phyloP scores from a whole-genome alignment of 192 early-diverging fungal species.

The Backusella tuberculispora region DNA sequence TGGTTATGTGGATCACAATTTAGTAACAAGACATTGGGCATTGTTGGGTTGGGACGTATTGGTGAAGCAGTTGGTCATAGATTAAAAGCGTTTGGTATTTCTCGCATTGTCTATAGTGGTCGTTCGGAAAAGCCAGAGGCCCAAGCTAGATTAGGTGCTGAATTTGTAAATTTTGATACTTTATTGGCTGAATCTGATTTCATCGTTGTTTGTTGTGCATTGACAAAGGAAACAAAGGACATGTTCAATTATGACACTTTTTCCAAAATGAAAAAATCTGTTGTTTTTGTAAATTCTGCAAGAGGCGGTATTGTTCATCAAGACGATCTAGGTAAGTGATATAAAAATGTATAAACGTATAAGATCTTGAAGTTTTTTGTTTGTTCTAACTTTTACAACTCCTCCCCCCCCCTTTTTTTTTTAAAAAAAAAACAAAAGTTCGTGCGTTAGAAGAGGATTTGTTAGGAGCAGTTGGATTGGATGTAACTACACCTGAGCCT shows the following conservation, averaged over 20 bases:
- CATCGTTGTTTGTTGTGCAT: conserved; percentile 73
- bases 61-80: conserved; percentile 75
- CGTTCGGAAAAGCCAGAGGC: conserved; percentile 54
- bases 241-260: conserved; percentile 74
- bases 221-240: conserved; percentile 70
- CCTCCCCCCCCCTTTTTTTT: no score
- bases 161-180: conserved; percentile 54
- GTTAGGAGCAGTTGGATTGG: conserved; percentile 76
- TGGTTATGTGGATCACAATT: conserved; percentile 79
- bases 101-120: conserved; percentile 65
- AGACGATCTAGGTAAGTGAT: conserved; percentile 45
- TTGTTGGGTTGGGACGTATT: conserved; percentile 86
- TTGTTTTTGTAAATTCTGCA: conserved; percentile 81
- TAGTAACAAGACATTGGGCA: conserved; percentile 76
- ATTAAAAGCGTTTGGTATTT: conserved; percentile 72
- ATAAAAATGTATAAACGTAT: neutral
- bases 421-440: no score
- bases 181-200: conserved; percentile 72
- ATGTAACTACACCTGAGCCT: conserved; percentile 90
- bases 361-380: neutral
- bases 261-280: conserved; percentile 66
- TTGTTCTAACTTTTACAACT: no score
- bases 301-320: conserved; percentile 84
- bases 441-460: conserved; percentile 61
- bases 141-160: conserved; percentile 50